Percentiles rank a stretch among this genome's conserved stretches.
Conservation (phyloP, 75 land plant genomes). For the Isoetes taiwanensis region DNA sequence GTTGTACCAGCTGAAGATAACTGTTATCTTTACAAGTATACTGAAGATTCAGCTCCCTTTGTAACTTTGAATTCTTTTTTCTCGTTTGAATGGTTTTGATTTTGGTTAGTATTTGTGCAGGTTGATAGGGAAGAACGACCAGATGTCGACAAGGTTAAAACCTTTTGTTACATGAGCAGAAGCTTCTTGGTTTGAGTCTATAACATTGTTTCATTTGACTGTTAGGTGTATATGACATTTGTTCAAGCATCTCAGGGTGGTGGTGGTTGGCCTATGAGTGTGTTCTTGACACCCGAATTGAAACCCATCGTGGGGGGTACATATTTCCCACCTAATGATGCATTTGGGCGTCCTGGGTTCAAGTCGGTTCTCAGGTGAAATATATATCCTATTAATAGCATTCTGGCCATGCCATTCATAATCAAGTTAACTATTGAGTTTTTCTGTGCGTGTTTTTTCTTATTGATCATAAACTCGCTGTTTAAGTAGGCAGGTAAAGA, state of each 20-base stretch:
- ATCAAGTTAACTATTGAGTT: not conserved
- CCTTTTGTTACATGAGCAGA: not conserved
- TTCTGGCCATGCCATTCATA: not conserved
- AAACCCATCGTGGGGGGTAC: constrained; percentile 99
- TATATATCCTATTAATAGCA: not conserved
- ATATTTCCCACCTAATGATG: constrained; percentile 95
- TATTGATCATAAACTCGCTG: too few species aligned
- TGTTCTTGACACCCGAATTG: constrained; percentile 73
- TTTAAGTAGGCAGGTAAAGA: constrained; percentile 84
- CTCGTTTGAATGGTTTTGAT: not conserved
- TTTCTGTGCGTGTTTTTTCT: constrained; percentile 4
- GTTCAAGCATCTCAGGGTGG: constrained; percentile 95
- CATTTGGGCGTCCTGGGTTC: constrained; percentile 95
- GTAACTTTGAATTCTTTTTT: too few species aligned
- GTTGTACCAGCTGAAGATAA: not conserved
- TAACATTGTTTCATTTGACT: not conserved
- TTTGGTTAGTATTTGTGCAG: constrained; percentile 26
- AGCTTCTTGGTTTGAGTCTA: constrained; percentile 11
- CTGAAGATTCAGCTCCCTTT: too few species aligned
- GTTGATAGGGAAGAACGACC: constrained; percentile 98
- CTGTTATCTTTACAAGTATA: not conserved
- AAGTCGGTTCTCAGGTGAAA: constrained; percentile 77
- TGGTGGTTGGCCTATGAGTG: constrained; percentile 96
- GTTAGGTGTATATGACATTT: constrained; percentile 99
- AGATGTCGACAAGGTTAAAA: constrained; percentile 87